phyloP scores from a whole-genome alignment of 1,139 yeast species.

The Zygotorulaspora mrakii region DNA sequence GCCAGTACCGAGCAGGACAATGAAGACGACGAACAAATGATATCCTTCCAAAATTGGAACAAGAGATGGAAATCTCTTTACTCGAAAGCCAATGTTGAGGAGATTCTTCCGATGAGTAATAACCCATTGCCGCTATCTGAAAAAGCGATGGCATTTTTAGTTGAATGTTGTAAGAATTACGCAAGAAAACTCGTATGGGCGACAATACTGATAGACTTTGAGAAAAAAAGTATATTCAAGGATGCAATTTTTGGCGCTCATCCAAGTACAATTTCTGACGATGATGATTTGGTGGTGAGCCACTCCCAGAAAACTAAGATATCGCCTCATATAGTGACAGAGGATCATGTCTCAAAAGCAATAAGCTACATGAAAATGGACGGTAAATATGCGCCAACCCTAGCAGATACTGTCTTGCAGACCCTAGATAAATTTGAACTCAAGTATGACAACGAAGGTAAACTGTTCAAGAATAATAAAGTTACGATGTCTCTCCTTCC shows the following conservation, averaged over 20 bases:
- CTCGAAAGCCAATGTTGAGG: slow-evolving; percentile 23
- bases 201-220: slow-evolving; percentile 23
- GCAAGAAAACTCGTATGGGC: slow-evolving; percentile 22
- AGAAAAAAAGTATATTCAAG: slow-evolving; percentile 19
- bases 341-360: slow-evolving; percentile 23
- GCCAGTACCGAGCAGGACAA: slow-evolving; percentile 4
- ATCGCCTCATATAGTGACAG: slow-evolving; percentile 25
- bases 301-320: slow-evolving; percentile 1
- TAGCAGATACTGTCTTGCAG: slow-evolving; percentile 26
- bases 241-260: slow-evolving; percentile 4
- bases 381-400: slow-evolving; percentile 19
- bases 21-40: slow-evolving; percentile 12
- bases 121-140: slow-evolving; percentile 17
- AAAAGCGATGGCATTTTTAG: slow-evolving; percentile 16
- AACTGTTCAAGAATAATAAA: slow-evolving; percentile 25
- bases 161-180: slow-evolving; percentile 18
- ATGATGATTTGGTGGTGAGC: slow-evolving; percentile 10
- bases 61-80: slow-evolving; percentile 31
- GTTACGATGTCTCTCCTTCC: slow-evolving; percentile 25
- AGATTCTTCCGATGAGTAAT: slow-evolving; percentile 18
- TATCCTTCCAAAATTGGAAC: slow-evolving; percentile 28
- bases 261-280: slow-evolving; percentile 4
- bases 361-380: slow-evolving; percentile 22
- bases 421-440: slow-evolving; percentile 29
- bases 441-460: slow-evolving; percentile 21